A percentile compares a stretch with the other conserved stretches of the same genome.
Evolutionary conservation across 257 asterid genomes (phyloP).

Genomic region (Ilex asprella): DNA sequence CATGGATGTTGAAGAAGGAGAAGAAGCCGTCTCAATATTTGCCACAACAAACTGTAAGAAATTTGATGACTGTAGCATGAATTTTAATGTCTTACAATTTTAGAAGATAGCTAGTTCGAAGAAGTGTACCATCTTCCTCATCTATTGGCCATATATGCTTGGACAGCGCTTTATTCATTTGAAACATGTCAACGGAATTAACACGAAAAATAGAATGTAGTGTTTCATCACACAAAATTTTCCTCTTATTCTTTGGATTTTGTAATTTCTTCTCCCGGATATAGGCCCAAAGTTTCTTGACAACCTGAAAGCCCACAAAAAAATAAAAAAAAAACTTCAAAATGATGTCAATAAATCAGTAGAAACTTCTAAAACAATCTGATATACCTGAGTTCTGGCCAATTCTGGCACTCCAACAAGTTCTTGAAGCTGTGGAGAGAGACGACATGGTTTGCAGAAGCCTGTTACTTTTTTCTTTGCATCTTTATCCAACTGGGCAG

Average conservation of each 20-base stretch:
- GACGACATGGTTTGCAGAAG: slow-evolving; percentile 33
- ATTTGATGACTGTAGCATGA: no score
- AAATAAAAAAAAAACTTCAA: neutral
- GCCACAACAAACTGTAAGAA: no score
- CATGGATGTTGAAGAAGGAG: no score
- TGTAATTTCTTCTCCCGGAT: slow-evolving; percentile 40
- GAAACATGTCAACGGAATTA: slow-evolving; percentile 38
- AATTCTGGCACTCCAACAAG: slow-evolving; percentile 36
- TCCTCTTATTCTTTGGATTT: slow-evolving; percentile 34
- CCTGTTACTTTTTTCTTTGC: slow-evolving; percentile 30
- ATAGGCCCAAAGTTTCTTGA: slow-evolving; percentile 41
- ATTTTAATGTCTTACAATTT: no score
- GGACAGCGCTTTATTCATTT: slow-evolving; percentile 33
- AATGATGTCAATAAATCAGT: neutral
- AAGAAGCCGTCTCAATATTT: no score
- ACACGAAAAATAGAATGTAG: slow-evolving; percentile 27
- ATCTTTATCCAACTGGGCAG: slow-evolving; percentile 12
- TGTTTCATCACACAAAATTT: slow-evolving; percentile 33
- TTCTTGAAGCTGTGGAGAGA: slow-evolving; percentile 45
- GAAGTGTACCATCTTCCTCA: slow-evolving; percentile 16
- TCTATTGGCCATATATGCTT: slow-evolving; percentile 47
- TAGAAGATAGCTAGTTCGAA: neutral
- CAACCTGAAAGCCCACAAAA: slow-evolving; percentile 21
- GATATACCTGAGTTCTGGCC: slow-evolving; percentile 40
- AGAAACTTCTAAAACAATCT: neutral